A percentile compares a stretch with the other conserved stretches of the same genome.
Conservation (phyloP, 2,329 filamentous ascomycete species). For the Venturia carpophila region DNA sequence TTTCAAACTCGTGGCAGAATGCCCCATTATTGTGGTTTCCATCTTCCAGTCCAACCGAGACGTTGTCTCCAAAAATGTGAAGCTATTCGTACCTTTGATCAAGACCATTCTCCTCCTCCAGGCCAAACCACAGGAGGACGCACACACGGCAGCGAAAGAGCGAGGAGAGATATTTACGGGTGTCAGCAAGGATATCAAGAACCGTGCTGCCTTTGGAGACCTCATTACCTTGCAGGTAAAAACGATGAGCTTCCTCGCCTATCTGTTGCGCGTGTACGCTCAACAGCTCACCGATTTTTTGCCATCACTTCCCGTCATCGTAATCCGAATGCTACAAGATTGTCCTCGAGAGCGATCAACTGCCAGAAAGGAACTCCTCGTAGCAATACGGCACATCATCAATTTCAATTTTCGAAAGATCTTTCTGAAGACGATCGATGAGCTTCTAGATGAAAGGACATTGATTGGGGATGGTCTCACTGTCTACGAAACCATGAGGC, state of each 20-base stretch:
- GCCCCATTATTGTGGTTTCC: slow-evolving; percentile 96
- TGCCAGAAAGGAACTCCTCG: slow-evolving; percentile 86
- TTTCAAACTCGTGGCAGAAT: slow-evolving; percentile 96
- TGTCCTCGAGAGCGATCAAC: slow-evolving; percentile 91
- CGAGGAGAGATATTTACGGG: slow-evolving; percentile 82
- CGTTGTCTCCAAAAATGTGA: slow-evolving; percentile 76
- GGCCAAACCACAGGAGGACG: slow-evolving; percentile 86
- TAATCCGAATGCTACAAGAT: slow-evolving; percentile 84
- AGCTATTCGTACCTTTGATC: slow-evolving; percentile 86
- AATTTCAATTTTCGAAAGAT: slow-evolving; percentile 98
- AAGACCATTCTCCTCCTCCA: slow-evolving; percentile 83
- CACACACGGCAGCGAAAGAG: slow-evolving; percentile 74
- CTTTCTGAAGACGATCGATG: slow-evolving; percentile 89
- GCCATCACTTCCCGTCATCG: slow-evolving; percentile 74
- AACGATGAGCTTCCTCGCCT: slow-evolving; percentile 97
- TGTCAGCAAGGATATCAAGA: slow-evolving; percentile 87
- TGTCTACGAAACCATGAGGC: slow-evolving; percentile 92
- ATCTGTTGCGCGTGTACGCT: slow-evolving; percentile 79
- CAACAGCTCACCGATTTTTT: slow-evolving; percentile 84
- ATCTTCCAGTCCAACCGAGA: slow-evolving; percentile 88
- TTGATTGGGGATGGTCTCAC: slow-evolving; percentile 93
- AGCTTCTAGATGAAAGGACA: slow-evolving; percentile 86
- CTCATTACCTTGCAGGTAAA: slow-evolving; percentile 98
- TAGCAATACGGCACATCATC: slow-evolving; percentile 96
- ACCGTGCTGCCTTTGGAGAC: slow-evolving; percentile 88